Conservation (phyloP, 2,329 filamentous ascomycete species). For the Trichoderma asperellum region DNA sequence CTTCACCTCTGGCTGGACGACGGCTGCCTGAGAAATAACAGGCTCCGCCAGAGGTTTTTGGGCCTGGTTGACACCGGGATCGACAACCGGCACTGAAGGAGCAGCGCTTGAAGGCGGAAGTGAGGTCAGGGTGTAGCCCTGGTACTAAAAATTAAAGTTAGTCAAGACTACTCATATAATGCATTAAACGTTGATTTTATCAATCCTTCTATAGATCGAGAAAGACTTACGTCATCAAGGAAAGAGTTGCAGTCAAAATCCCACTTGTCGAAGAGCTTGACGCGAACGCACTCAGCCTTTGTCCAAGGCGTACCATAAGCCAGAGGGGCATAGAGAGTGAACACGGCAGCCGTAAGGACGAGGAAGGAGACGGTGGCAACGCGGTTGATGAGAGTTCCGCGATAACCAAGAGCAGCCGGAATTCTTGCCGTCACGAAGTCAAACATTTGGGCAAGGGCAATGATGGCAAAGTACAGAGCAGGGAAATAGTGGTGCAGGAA, state of each 20-base stretch:
- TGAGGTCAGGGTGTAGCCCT: conserved; percentile 34
- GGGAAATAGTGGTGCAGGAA: conserved; percentile 99
- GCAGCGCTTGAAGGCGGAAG: conserved; percentile 35
- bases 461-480: conserved; percentile 91
- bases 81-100: conserved; percentile 33
- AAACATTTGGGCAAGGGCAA: conserved; percentile 85
- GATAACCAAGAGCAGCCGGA: conserved; percentile 66
- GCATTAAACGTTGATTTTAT: not conserved
- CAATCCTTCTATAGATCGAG: conserved; percentile 36
- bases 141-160: conserved; percentile 47
- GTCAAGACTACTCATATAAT: not conserved
- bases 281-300: conserved; percentile 78
- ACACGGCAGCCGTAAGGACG: conserved; percentile 72
- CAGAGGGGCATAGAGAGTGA: conserved; percentile 83
- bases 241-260: conserved; percentile 99
- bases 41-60: conserved; percentile 37
- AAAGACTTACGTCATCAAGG: conserved; percentile 74
- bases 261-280: conserved; percentile 88
- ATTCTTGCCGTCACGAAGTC: conserved; percentile 83
- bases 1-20: conserved; percentile 54
- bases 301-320: conserved; percentile 96
- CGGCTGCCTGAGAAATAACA: conserved; percentile 54
- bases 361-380: conserved; percentile 75
- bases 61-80: conserved; percentile 31
- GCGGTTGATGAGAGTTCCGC: conserved; percentile 72